Evolutionary conservation across 192 early-diverging fungal genomes (phyloP), one percentile per base, ranked within the genome.

Genomic region (Backusella tuberculispora): DNA sequence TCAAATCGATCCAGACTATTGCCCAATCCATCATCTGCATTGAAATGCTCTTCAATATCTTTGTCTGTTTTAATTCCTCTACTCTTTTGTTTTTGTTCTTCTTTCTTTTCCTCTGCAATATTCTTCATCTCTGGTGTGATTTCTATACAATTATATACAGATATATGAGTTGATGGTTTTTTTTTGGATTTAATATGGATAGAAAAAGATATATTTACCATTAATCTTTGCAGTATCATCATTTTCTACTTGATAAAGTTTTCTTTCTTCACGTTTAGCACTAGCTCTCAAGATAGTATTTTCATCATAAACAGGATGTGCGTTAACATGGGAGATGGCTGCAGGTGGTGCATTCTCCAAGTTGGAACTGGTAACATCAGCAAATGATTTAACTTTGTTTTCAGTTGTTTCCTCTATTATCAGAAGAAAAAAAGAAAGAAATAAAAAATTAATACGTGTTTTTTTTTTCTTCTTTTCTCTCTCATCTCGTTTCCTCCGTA

Each of bases 221-320:
- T 7, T 47, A 19, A 45, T 13, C 40, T 47, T 21, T 24, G 40
- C 44, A 24, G 74, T 68, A 6, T 69, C 53, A 60, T 56, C 71
- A 40, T 71, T 37, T 9, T 68, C 46, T 19, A 63, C 69, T 37
- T 77, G 72, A 4, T 45, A 9, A 38, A 37, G 41, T 50, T 77
- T 81, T 41, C 76, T 40, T 19, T 68, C 63, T 67, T 81, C 80
- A 10, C 72, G 60, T 29, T 70, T 68, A 10, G 34, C 17, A 21
- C 45, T 74, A 24, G 47, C 73, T 29, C n/a, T 72, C 19, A 77
- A 40, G 0, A 77, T n/a, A 5, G 53, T 60, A 12, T 77, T 63
- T 46, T 82, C 76, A 60, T 73, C 71, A 50, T 76, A 82, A 17
- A 73, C 44, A 44, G 81, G 81, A 4, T 63, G 60, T 14, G n/a